phyloP scores from a whole-genome alignment of 352 stramenopile genomes.

The Phytophthora fragariaefolia region DNA sequence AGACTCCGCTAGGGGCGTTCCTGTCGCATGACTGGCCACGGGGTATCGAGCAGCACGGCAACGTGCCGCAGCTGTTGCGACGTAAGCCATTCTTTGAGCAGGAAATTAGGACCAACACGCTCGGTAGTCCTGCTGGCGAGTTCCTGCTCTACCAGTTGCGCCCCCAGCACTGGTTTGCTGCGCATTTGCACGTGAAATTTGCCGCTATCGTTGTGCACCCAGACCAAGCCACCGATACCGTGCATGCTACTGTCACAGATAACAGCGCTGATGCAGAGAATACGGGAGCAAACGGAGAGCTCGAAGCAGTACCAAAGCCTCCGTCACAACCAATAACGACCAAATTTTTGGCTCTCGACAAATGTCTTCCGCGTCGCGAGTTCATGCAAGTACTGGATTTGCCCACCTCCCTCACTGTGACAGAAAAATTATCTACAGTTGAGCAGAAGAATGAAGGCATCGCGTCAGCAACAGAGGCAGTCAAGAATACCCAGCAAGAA shows the following conservation, averaged over 20 bases:
- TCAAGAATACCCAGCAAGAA: constrained; percentile 6
- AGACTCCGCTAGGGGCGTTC: constrained; percentile 88
- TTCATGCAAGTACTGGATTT: constrained; percentile 96
- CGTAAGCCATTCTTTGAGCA: constrained; percentile 96
- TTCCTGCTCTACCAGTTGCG: constrained; percentile 93
- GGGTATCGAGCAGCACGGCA: constrained; percentile 96
- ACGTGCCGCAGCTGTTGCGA: constrained; percentile 89
- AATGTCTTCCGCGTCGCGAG: constrained; percentile 95
- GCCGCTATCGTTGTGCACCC: constrained; percentile 92
- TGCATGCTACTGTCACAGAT: not conserved
- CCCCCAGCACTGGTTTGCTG: constrained; percentile 97
- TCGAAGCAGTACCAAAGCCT: constrained; percentile 13
- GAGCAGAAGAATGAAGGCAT: constrained; percentile 7
- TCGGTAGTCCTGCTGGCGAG: constrained; percentile 95
- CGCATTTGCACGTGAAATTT: constrained; percentile 99
- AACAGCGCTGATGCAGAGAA: constrained; percentile 12
- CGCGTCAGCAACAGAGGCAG: constrained; percentile 1
- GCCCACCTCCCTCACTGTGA: constrained; percentile 2
- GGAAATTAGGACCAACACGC: constrained; percentile 92
- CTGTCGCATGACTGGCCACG: constrained; percentile 99
- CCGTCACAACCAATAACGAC: constrained; percentile 29
- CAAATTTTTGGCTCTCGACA: constrained; percentile 95
- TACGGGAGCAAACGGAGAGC: not conserved
- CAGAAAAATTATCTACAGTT: not conserved
- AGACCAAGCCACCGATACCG: constrained; percentile 14